Percentiles rank a stretch among this genome's conserved stretches.
Evolutionary conservation across 305 asterid species (phyloP).

Genomic region (Solanum chacoense): DNA sequence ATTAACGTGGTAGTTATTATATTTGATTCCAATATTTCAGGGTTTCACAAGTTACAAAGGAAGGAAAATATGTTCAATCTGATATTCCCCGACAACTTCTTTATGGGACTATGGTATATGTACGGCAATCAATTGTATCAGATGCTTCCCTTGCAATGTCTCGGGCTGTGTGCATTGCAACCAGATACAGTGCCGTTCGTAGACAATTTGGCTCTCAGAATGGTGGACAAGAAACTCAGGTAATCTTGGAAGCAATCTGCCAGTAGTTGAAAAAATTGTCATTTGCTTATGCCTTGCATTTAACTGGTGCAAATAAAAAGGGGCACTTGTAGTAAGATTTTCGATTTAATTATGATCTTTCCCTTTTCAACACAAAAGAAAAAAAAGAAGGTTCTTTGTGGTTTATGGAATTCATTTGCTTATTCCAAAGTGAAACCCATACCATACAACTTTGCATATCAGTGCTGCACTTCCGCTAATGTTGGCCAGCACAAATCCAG

Average conservation of each 20-base stretch:
- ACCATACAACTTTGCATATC: not conserved
- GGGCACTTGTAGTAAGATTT: not conserved
- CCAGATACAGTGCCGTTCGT: conserved; percentile 95
- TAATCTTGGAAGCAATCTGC: not conserved
- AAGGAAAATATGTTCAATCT: conserved; percentile 70
- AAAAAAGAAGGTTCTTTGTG: not conserved
- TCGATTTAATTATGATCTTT: not conserved
- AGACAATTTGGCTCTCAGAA: conserved; percentile 90
- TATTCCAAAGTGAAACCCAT: not conserved
- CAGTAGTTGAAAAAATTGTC: not conserved
- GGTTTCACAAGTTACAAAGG: conserved; percentile 89
- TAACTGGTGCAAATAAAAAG: not conserved
- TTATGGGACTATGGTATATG: conserved; percentile 96
- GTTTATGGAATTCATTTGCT: not conserved
- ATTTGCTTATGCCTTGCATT: not conserved
- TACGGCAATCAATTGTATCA: conserved; percentile 70
- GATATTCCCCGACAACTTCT: conserved; percentile 84
- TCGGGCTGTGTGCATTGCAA: conserved; percentile 88
- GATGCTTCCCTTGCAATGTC: conserved; percentile 96
- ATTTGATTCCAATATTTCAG: conserved; percentile 23
- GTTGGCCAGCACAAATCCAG: not conserved
- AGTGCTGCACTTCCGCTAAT: not conserved
- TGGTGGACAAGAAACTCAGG: conserved; percentile 97
- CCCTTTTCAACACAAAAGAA: not conserved
- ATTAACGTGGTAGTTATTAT: not conserved